Evolutionary conservation across 352 stramenopile species (phyloP).

Genomic region (Phytophthora macrochlamydospora): DNA sequence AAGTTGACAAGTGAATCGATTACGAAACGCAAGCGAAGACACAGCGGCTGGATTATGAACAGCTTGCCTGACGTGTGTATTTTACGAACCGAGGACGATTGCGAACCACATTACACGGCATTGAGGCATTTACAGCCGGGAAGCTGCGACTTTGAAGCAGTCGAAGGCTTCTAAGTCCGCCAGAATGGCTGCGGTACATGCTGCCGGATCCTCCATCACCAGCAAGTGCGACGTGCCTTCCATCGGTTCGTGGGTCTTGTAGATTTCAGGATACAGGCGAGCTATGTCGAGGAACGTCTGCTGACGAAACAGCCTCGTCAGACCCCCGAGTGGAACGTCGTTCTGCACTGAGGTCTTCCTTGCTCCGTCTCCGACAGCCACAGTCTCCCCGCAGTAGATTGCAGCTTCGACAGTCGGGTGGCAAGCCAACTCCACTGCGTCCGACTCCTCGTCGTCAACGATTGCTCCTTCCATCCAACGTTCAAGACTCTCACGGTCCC

Average conservation of each 20-base stretch:
- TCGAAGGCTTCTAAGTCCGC: slow-evolving; percentile 20
- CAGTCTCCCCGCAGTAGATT: slow-evolving; percentile 35
- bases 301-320: slow-evolving; percentile 30
- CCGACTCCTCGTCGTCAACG: slow-evolving; percentile 20
- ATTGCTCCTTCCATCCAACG: slow-evolving; percentile 40
- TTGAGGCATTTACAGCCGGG: slow-evolving; percentile 7
- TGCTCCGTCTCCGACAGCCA: slow-evolving; percentile 31
- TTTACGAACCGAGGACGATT: not conserved
- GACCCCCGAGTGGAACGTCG: slow-evolving; percentile 42
- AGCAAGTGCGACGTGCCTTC: slow-evolving; percentile 37
- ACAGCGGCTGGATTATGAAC: slow-evolving; percentile 9
- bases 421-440: slow-evolving; percentile 28
- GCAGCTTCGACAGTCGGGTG: slow-evolving; percentile 33
- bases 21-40: slow-evolving; percentile 15
- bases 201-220: slow-evolving; percentile 45
- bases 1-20: slow-evolving; percentile 17
- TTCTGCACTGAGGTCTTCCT: slow-evolving; percentile 23
- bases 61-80: not conserved
- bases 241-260: slow-evolving; percentile 25
- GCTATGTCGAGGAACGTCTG: slow-evolving; percentile 28
- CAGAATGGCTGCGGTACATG: slow-evolving; percentile 38
- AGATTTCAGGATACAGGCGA: slow-evolving; percentile 28
- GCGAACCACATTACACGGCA: not conserved
- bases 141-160: slow-evolving; percentile 8
- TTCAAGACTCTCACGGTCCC: slow-evolving; percentile 43